Conservation (phyloP, 768 basidiomycete species). For the Trametes punicea region DNA sequence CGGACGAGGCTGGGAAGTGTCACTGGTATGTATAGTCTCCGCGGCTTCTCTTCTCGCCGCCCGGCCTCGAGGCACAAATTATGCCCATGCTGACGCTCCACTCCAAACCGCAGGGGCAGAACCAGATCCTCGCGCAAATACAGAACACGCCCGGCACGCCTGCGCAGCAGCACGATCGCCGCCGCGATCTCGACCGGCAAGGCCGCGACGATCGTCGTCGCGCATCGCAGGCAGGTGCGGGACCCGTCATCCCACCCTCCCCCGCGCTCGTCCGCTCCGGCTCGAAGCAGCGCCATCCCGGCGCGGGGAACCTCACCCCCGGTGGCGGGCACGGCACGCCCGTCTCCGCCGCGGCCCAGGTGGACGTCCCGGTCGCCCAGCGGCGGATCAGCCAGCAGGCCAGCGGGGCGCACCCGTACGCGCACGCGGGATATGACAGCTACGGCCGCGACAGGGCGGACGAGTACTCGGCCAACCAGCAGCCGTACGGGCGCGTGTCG, state of each 20-base stretch:
- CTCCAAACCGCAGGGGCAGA: slow-evolving; percentile 46
- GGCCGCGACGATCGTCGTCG: slow-evolving; percentile 68
- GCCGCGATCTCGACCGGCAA: slow-evolving; percentile 52
- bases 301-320: slow-evolving; percentile 56
- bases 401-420: slow-evolving; percentile 66
- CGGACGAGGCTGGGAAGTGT: slow-evolving; percentile 93
- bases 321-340: slow-evolving; percentile 57
- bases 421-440: slow-evolving; percentile 64
- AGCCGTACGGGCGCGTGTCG: slow-evolving; percentile 72
- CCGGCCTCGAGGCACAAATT: slow-evolving; percentile 1
- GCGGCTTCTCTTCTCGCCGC: background rate
- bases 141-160: slow-evolving; percentile 49
- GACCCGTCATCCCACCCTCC: slow-evolving; percentile 63
- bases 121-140: slow-evolving; percentile 61
- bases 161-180: slow-evolving; percentile 47
- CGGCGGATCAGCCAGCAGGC: slow-evolving; percentile 41
- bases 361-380: slow-evolving; percentile 66
- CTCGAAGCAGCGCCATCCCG: slow-evolving; percentile 64
- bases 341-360: slow-evolving; percentile 71
- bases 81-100: background rate
- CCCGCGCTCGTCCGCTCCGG: slow-evolving; percentile 76
- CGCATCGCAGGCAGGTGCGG: slow-evolving; percentile 52
- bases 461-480: slow-evolving; percentile 49
- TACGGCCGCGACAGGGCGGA: slow-evolving; percentile 38
- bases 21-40: slow-evolving; percentile 49